These are phyloP conservation scores for Nakazawaea molendinolei DNA, from an alignment of 805 yeast genomes.

Conservation along the genomic window DNA sequence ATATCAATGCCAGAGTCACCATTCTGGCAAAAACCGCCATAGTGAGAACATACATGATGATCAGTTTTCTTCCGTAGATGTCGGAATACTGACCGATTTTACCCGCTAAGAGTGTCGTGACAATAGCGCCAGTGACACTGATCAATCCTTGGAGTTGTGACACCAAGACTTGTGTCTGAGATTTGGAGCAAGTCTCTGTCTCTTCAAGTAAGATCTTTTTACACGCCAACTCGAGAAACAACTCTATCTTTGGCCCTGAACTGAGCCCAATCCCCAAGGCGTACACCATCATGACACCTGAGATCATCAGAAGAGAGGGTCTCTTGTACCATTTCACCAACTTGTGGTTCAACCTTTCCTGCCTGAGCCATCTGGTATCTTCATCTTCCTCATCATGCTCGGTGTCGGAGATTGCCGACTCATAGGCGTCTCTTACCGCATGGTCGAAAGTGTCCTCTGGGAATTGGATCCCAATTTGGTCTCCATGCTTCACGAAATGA, in stretches of 20 bases:
- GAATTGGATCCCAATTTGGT: conserved; percentile 3
- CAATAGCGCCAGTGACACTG: conserved; percentile 33
- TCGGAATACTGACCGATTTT: conserved; percentile 62
- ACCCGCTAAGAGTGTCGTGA: conserved; percentile 48
- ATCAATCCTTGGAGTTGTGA: conserved; percentile 44
- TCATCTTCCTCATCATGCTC: conserved; percentile 31
- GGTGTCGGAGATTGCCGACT: conserved; percentile 29
- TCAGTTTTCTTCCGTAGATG: conserved; percentile 51
- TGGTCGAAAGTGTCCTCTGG: conserved; percentile 13
- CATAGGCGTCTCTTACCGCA: conserved; percentile 24
- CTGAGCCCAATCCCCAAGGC: conserved; percentile 6
- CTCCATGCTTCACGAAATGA: too few relatives aligned
- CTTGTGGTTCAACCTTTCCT: conserved; percentile 37
- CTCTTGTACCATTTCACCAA: conserved; percentile 39
- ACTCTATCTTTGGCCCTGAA: conserved; percentile 8
- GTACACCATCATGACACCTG: conserved; percentile 7
- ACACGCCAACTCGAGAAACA: conserved; percentile 9
- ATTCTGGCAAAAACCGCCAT: conserved; percentile 15
- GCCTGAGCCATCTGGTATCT: conserved; percentile 45
- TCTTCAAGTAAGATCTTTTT: background rate
- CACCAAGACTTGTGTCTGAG: conserved; percentile 33
- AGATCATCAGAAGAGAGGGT: conserved; percentile 41
- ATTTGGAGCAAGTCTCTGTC: conserved; percentile 26
- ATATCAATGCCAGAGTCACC: conserved; percentile 14
- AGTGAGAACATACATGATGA: conserved; percentile 28